Percentiles rank a stretch among this genome's conserved stretches.
Conservation (phyloP, 306 rosid genomes). For the Trichosanthes cucumerina region DNA sequence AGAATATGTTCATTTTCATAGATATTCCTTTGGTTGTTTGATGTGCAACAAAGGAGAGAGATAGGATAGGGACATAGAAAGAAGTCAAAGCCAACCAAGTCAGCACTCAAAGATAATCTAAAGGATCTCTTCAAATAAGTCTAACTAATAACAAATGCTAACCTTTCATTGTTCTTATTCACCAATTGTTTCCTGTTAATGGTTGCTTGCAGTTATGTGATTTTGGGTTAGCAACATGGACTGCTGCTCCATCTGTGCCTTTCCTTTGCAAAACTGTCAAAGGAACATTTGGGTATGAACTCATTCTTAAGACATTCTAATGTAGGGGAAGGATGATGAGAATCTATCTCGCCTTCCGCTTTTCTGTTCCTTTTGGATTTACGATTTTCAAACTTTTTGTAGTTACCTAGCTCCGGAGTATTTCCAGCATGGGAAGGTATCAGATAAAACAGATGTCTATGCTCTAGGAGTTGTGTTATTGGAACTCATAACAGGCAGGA, state of each 20-base stretch:
- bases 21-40: not conserved
- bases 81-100: not conserved
- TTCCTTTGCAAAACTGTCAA: constrained; percentile 96
- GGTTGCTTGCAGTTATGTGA: constrained; percentile 60
- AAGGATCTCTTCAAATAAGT: not conserved
- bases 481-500: constrained; percentile 89
- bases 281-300: constrained; percentile 92
- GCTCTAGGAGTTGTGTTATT: constrained; percentile 89
- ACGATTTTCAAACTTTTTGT: not conserved
- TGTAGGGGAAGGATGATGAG: not conserved
- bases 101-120: not conserved
- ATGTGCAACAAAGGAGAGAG: too few species aligned
- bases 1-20: not conserved
- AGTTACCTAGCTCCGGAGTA: constrained; percentile 97
- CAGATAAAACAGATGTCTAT: constrained; percentile 89
- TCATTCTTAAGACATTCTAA: not conserved
- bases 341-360: not conserved
- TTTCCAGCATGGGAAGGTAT: constrained; percentile 94
- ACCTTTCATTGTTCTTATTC: constrained; percentile 14
- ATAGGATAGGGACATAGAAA: too few species aligned
- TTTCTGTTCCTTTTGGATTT: not conserved
- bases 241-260: constrained; percentile 92
- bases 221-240: constrained; percentile 97
- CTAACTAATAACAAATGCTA: not conserved
- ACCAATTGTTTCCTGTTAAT: not conserved